phyloP scores from a whole-genome alignment of 2,329 filamentous ascomycete species.

The Ophiostoma sp. region DNA sequence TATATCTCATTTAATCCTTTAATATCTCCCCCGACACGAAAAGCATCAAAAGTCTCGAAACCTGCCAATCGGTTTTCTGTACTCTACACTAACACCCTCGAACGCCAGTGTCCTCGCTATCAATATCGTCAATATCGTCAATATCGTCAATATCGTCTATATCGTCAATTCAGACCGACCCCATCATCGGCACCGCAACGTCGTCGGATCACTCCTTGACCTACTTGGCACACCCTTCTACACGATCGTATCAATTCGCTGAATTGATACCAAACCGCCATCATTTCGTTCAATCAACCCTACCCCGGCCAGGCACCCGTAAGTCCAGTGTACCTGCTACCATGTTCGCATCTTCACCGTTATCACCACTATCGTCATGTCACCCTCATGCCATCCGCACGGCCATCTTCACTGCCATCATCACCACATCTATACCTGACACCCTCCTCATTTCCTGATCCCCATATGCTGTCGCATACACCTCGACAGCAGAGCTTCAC shows the following conservation, averaged over 20 bases:
- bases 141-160: not conserved
- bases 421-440: not conserved
- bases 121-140: not conserved
- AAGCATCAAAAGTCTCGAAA: slow-evolving; percentile 11
- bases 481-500: too few relatives aligned
- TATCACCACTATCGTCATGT: not conserved
- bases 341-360: not conserved
- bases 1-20: not conserved
- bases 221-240: not conserved
- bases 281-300: not conserved
- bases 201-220: not conserved
- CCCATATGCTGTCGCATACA: too few relatives aligned
- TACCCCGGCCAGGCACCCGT: slow-evolving; percentile 9
- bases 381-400: not conserved
- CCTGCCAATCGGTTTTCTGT: slow-evolving; percentile 12
- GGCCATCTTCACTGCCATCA: not conserved
- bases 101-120: not conserved
- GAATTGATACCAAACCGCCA: slow-evolving; percentile 11
- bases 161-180: not conserved
- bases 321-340: not conserved
- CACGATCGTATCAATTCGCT: slow-evolving; percentile 8
- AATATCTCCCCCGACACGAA: slow-evolving; percentile 1
- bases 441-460: not conserved
- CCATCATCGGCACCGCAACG: not conserved
- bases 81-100: not conserved